phyloP scores from a whole-genome alignment of 2,329 filamentous ascomycete genomes.

The Sporothrix luriei region DNA sequence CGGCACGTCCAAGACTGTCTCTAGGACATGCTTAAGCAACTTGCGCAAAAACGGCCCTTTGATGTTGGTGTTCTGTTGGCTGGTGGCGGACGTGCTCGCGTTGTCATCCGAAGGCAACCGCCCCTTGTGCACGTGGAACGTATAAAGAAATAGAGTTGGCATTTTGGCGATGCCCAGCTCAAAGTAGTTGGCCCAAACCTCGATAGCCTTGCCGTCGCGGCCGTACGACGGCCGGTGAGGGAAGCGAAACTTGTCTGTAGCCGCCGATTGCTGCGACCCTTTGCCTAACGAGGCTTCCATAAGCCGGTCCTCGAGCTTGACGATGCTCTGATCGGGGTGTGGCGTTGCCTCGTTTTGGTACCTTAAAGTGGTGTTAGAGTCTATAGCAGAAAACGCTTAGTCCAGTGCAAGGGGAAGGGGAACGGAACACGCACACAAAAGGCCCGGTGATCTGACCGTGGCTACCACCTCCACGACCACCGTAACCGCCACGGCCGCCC shows the following conservation, averaged over 20 bases:
- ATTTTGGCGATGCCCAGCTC: slow-evolving; percentile 45
- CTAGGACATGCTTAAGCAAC: slow-evolving; percentile 33
- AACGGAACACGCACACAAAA: slow-evolving; percentile 25
- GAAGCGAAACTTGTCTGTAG: slow-evolving; percentile 38
- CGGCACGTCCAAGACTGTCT: slow-evolving; percentile 45
- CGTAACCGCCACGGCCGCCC: slow-evolving; percentile 34
- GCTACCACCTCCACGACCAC: slow-evolving; percentile 26
- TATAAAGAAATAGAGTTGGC: slow-evolving; percentile 50
- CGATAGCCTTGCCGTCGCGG: slow-evolving; percentile 45
- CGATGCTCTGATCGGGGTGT: slow-evolving; percentile 41
- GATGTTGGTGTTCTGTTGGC: slow-evolving; percentile 22
- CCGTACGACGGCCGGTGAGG: slow-evolving; percentile 56
- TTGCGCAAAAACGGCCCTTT: slow-evolving; percentile 34
- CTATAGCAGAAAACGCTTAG: background rate
- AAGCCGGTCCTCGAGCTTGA: slow-evolving; percentile 38
- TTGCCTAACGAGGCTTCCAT: slow-evolving; percentile 24
- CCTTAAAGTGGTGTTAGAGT: background rate
- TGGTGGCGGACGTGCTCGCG: slow-evolving; percentile 33
- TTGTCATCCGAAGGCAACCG: slow-evolving; percentile 34
- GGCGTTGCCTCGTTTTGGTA: slow-evolving; percentile 20
- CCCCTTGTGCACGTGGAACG: slow-evolving; percentile 43
- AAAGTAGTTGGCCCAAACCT: slow-evolving; percentile 61
- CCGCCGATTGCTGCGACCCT: background rate
- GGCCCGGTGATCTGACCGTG: slow-evolving; percentile 1
- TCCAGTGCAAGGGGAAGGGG: background rate